Base-by-base conservation (phyloP, 2,329 filamentous ascomycete genomes). In the Aspergillus ruber region DNA sequence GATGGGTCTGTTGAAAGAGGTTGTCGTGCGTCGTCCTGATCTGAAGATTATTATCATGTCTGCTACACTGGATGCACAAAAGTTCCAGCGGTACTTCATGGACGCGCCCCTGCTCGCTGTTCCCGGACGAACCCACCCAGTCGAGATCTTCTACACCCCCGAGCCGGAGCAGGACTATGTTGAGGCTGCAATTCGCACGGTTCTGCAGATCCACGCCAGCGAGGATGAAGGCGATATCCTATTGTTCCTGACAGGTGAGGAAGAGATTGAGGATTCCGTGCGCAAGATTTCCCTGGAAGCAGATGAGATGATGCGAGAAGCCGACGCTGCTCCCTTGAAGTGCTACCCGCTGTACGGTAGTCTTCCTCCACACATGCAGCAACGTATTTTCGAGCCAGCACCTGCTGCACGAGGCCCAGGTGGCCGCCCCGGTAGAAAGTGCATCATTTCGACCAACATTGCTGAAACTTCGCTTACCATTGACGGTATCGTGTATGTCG, bases 41-140 rank as follows among this genome's bases (percentile, higher is more conserved):
- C 77, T 98, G 62, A 98, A 98, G 76, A 88, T 98, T 63, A 93
- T 98, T 64, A 93, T 98, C 78, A 98, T 97, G 84, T 97, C 91
- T 64, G 93, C 93, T 51, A 98, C 93, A 8, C 80, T 98, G 46
- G 93, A 98, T 72, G 93, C 93, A 4, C 86, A 95, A 64, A 98
- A 98, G 72, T 98, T 98, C 67, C 93, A 97, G 70, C 85, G 84
- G 51, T 98, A 98, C 74, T 98, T 98, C 75, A 88, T 90, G 72
- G 83, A 95, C 60, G 93, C 93, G 4, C 93, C 93, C 6, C 78
- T 98, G 36, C 82, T 98, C 45, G 89, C 91, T 20, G 93, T 98
- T 2, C 93, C 93, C 32, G 93, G 93, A 65, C 84, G 93, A 69
- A 98, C 93, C 17, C 85, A 95, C 67, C 90, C 93, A 5, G 93